Base-by-base conservation (phyloP, 1,139 yeast genomes). In the Pichia cactophila region DNA sequence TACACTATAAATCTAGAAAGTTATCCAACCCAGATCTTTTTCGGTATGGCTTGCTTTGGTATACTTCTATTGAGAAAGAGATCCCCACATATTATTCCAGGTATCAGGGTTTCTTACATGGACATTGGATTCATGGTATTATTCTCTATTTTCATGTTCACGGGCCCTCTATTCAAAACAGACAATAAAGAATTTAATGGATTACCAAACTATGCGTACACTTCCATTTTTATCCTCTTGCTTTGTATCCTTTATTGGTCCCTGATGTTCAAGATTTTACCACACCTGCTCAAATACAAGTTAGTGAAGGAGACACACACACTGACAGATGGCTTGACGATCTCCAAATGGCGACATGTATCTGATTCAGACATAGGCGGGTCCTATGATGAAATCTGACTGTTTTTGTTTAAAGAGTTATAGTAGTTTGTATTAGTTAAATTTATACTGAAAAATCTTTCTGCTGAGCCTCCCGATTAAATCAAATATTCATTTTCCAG, bases 1-100 rank as follows among this genome's bases (percentile, higher is more conserved):
- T 80, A 77, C 52, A 72, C 80, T 50, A 74, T 80, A 16, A 73
- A 78, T 28, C 65, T 78, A 54, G 84, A 80, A 58, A 74, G 81
- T 23, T 78, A 77, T 53, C 81, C 82, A 4, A 68, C 68, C 26
- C 81, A 77, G 55, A 54, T 78, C 1, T 78, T 78, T 51, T 69
- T 74, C 33, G 75, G 73, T 0, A 60, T 77, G 17, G 69, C 74
- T 7, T 76, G 81, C 2, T 49, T 74, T 41, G 85, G 85, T 0
- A 61, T 78, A 2, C 69, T 77, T 43, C 65, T 79, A 10, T 59
- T 78, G 5, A 67, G 83, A 47, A 45, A 44, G 11, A 66, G 64
- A 50, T 61, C 75, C 36, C 80, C 81, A 0, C 69, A 69, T 0
- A 59, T 73, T n/a, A 61, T 54, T 26, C 75, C 83, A 0, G 77